Conservation (phyloP, 2,329 filamentous ascomycete genomes). For the Colletotrichum siamense region DNA sequence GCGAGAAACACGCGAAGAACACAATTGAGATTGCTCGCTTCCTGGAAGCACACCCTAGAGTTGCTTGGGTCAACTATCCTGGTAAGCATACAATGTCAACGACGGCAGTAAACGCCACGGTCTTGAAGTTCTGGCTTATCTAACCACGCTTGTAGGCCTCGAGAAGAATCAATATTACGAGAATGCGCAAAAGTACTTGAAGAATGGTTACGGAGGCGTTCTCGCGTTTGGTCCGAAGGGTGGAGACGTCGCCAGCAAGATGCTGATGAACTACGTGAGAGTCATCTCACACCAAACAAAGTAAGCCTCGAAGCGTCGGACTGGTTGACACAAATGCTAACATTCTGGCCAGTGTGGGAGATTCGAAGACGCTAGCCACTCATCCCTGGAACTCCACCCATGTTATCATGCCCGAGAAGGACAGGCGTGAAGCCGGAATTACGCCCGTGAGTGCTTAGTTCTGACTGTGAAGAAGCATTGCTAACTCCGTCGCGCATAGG, state of each 20-base stretch:
- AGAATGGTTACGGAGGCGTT: constrained; percentile 71
- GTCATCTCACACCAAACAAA: constrained; percentile 75
- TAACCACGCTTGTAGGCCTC: neutral
- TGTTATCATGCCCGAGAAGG: constrained; percentile 56
- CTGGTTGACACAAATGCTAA: too few species aligned
- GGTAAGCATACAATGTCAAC: constrained; percentile 47
- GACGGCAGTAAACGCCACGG: neutral
- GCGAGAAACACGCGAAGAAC: constrained; percentile 71
- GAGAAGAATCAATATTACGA: constrained; percentile 65
- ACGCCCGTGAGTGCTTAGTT: constrained; percentile 51
- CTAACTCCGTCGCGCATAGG: neutral
- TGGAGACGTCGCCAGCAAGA: constrained; percentile 56
- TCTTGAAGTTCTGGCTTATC: neutral
- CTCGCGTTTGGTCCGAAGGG: constrained; percentile 76
- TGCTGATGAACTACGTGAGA: constrained; percentile 67
- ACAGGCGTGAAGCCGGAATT: constrained; percentile 66
- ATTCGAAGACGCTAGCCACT: constrained; percentile 74
- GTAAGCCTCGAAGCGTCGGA: constrained; percentile 51
- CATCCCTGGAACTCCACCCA: constrained; percentile 77
- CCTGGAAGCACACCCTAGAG: constrained; percentile 70
- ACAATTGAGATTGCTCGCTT: constrained; percentile 68
- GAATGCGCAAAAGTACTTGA: constrained; percentile 71
- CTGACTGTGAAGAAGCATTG: neutral
- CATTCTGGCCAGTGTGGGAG: constrained; percentile 53
- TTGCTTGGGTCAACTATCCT: constrained; percentile 76